phyloP scores from a whole-genome alignment of 2,329 filamentous ascomycete species.

The Fonsecaea pugnacius region DNA sequence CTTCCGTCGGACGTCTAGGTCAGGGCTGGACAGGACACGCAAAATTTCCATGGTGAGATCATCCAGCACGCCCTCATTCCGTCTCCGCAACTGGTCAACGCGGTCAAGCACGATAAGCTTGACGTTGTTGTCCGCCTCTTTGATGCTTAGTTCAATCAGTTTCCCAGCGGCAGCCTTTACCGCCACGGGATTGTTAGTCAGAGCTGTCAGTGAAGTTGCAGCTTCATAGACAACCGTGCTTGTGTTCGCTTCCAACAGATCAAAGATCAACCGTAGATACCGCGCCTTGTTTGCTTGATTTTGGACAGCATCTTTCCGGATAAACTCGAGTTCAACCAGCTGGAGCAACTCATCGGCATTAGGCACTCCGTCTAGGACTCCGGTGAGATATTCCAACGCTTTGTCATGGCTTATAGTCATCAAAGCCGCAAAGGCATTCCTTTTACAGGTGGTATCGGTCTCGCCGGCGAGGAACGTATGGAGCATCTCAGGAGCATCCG shows the following conservation, averaged over 20 bases:
- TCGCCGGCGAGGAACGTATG: constrained; percentile 86
- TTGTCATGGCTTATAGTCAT: constrained; percentile 91
- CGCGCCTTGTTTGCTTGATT: constrained; percentile 95
- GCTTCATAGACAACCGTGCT: constrained; percentile 98
- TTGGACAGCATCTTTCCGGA: constrained; percentile 93
- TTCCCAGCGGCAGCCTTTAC: constrained; percentile 96
- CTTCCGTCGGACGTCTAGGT: constrained; percentile 93
- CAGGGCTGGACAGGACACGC: constrained; percentile 89
- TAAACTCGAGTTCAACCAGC: constrained; percentile 93
- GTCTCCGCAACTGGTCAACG: constrained; percentile 82
- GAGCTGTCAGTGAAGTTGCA: constrained; percentile 87
- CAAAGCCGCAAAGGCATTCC: constrained; percentile 93
- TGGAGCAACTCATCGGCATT: constrained; percentile 94
- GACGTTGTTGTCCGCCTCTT: constrained; percentile 98
- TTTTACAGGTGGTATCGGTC: constrained; percentile 93
- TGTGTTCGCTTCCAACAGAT: constrained; percentile 87
- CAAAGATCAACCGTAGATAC: constrained; percentile 93
- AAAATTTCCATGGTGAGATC: constrained; percentile 97
- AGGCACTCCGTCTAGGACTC: constrained; percentile 88
- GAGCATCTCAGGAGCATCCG: constrained; percentile 91
- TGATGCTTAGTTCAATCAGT: constrained; percentile 95
- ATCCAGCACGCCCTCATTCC: constrained; percentile 88
- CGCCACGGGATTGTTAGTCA: constrained; percentile 95
- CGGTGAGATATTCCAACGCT: constrained; percentile 82
- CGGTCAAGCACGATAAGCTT: constrained; percentile 97